These are phyloP conservation scores for Saussurea involucrata DNA, from an alignment of 129 eudicot genomes.

Conservation along the genomic window DNA sequence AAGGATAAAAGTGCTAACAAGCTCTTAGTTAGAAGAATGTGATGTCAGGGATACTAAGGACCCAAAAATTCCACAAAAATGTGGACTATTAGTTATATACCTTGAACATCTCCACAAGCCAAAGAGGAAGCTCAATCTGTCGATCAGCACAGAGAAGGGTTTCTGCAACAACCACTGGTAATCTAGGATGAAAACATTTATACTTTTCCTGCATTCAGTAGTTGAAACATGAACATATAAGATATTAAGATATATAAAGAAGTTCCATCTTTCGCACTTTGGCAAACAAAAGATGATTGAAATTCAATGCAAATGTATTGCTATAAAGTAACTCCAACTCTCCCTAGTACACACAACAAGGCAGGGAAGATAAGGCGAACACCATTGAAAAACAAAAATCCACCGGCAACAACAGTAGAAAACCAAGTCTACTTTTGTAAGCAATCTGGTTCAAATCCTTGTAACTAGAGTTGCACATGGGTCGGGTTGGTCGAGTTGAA, in stretches of 20 bases:
- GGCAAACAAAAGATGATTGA: not conserved
- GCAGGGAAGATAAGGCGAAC: not conserved
- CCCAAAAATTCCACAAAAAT: not conserved
- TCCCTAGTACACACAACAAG: not conserved
- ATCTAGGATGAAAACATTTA: conserved; percentile 71
- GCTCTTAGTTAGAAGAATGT: not conserved
- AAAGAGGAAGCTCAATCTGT: conserved; percentile 88
- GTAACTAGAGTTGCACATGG: not conserved
- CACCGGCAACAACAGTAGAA: not conserved
- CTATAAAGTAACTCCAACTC: not conserved
- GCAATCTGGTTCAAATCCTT: too few relatives aligned
- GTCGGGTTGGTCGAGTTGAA: too few relatives aligned
- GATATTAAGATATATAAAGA: conserved; percentile 2
- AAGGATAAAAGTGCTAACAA: too few relatives aligned
- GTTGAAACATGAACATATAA: not conserved
- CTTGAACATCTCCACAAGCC: conserved; percentile 93
- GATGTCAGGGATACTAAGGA: not conserved
- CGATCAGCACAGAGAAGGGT: conserved; percentile 86
- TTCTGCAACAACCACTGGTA: conserved; percentile 84
- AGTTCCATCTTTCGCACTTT: not conserved
- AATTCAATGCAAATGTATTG: not conserved
- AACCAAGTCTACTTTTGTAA: not conserved
- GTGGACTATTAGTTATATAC: conserved; percentile 42
- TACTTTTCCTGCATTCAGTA: conserved; percentile 72
- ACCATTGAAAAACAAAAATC: not conserved